Percentiles rank a stretch among this genome's conserved stretches.
phyloP scores from a whole-genome alignment of 345 rosid genomes.

The Brassica incana region DNA sequence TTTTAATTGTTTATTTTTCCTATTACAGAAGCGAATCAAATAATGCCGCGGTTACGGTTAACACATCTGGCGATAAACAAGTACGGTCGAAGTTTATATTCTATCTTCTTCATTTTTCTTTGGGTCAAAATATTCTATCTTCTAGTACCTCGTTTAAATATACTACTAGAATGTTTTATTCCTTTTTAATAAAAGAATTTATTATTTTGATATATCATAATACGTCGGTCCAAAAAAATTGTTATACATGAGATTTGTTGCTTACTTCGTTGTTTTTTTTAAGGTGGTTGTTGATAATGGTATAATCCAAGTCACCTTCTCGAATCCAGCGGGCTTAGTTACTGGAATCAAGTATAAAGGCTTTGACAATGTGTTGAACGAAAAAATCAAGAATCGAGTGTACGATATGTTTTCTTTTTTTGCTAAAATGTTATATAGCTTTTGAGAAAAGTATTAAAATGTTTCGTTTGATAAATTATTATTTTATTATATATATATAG shows the following conservation, averaged over 20 bases:
- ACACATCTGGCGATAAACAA: constrained; percentile 10
- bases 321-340: constrained; percentile 62
- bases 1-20: not conserved
- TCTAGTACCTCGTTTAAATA: constrained; percentile 3
- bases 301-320: constrained; percentile 54
- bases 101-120: not conserved
- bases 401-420: constrained; percentile 25
- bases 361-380: constrained; percentile 57
- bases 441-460: not conserved
- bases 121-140: not conserved
- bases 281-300: constrained; percentile 80
- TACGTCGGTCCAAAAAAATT: not conserved
- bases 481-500: constrained; percentile 24
- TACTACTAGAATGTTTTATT: not conserved
- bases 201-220: not conserved
- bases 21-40: constrained; percentile 23
- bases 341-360: constrained; percentile 64
- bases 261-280: constrained; percentile 1
- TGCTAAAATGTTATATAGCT: not conserved
- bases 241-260: not conserved
- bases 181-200: not conserved
- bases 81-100: constrained; percentile 20
- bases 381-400: constrained; percentile 53
- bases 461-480: not conserved
- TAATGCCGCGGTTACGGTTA: constrained; percentile 1